These are phyloP conservation scores for Geranium brycei DNA, from an alignment of 345 rosid species.

Conservation along the genomic window DNA sequence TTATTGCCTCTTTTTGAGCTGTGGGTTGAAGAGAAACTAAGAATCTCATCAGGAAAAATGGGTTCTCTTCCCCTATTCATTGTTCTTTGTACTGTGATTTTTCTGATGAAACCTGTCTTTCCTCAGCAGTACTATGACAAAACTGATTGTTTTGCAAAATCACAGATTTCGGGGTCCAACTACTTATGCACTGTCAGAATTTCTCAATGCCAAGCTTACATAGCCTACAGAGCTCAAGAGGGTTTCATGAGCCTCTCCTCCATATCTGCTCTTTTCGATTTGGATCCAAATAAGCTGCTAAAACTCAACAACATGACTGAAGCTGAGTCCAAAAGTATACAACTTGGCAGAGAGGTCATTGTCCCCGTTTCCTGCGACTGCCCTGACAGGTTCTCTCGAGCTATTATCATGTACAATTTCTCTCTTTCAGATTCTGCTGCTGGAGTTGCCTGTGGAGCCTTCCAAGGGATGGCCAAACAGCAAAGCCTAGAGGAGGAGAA, in stretches of 20 bases:
- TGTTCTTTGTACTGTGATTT: constrained; percentile 6
- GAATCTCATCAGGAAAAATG: constrained; percentile 6
- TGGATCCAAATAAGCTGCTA: constrained; percentile 8
- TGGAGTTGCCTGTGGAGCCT: constrained; percentile 21
- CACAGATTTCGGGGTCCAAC: constrained; percentile 10
- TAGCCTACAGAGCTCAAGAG: constrained; percentile 20
- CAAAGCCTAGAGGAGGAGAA: constrained; percentile 13
- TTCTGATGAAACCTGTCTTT: constrained; percentile 10
- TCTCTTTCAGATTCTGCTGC: constrained; percentile 10
- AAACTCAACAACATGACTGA: constrained; percentile 14
- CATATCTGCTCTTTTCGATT: constrained; percentile 18
- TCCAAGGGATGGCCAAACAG: constrained; percentile 20
- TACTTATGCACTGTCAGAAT: constrained; percentile 12
- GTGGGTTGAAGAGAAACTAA: too few species aligned
- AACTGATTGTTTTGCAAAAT: constrained; percentile 10
- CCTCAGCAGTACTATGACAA: constrained; percentile 19
- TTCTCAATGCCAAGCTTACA: constrained; percentile 11
- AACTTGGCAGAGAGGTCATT: constrained; percentile 16
- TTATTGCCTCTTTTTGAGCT: too few species aligned
- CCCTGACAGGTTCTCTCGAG: constrained; percentile 6
- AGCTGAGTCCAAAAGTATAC: constrained; percentile 12
- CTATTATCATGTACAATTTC: constrained; percentile 13
- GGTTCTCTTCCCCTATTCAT: constrained; percentile 9
- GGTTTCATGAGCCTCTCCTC: constrained; percentile 16
- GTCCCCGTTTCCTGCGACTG: constrained; percentile 21